Evolutionary conservation across 805 yeast species (phyloP), one percentile per base, ranked within the genome.

Genomic region (Sporopachydermia quercuum): DNA sequence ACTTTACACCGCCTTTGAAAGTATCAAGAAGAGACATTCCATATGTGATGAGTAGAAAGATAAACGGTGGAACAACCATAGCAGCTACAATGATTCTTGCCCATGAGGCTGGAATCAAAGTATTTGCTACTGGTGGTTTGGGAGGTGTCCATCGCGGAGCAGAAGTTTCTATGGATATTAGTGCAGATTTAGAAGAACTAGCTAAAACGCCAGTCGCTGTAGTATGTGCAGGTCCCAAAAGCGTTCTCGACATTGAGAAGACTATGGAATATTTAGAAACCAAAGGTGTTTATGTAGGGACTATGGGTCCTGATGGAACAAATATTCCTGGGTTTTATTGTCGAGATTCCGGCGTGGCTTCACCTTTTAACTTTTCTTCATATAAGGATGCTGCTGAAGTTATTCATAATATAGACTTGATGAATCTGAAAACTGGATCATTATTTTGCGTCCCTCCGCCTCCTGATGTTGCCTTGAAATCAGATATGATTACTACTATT

Each of bases 221-320:
- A n/a, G 87, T 85, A 5, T 85, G 95, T 54, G 77, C 94, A 4
- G 96, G 96, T 0, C 94, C 95, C 2, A 85, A 85, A 54, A 75
- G 86, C 33, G 84, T 85, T 39, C 61, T 85, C 41, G 96, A 85
- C 50, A 78, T 86, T 40, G 74, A 69, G 5, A 66, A 79, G 45
- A 86, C 96, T 0, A 65, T 84, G 68, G 96, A 85, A 55, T 83
- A 78, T 51, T 62, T 85, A 40, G 96, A 85, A 55, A 85, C 96
- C 0, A 86, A 84, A 57, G 96, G 96, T 11, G 94, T 85, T 1
- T 79, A 78, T 49, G 94, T 85, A 5, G 71, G 78, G 3, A 85
- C 95, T 0, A 59, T 57, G 43, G 76, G 78, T 11, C 70, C 71
- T 4, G 48, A 47, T 8, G 73, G 74, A 0, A 58, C 70, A 3